A percentile compares a stretch with the other conserved stretches of the same genome.
Conservation (phyloP, 202 grass and related monocot species). For the Carex sylvatica region DNA sequence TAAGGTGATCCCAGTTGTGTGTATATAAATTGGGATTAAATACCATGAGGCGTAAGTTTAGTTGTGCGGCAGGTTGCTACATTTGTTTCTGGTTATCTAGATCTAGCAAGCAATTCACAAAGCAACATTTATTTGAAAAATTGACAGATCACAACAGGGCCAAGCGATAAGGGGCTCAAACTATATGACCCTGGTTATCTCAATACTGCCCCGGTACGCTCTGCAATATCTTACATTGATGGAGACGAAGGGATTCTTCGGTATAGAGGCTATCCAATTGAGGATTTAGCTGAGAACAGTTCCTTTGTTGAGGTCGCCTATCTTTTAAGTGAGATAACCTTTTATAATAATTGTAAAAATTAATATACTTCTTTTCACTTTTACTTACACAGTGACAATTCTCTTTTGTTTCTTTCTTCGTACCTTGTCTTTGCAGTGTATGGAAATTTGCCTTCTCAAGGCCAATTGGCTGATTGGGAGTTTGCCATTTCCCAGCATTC, state of each 20-base stretch:
- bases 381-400: background rate
- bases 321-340: conserved; percentile 63
- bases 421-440: conserved; percentile 46
- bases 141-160: conserved; percentile 62
- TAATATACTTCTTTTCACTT: background rate
- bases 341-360: background rate
- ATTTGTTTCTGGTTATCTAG: background rate
- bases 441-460: conserved; percentile 76
- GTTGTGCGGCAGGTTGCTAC: background rate
- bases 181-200: conserved; percentile 92
- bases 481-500: conserved; percentile 93
- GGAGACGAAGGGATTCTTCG: conserved; percentile 98
- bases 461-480: conserved; percentile 72
- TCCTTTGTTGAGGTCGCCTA: conserved; percentile 75
- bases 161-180: conserved; percentile 81
- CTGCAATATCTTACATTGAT: conserved; percentile 83
- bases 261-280: conserved; percentile 94
- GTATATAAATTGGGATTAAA: background rate
- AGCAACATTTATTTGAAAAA: background rate
- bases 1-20: background rate
- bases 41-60: background rate
- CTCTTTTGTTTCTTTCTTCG: conserved; percentile 5
- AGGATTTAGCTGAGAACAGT: conserved; percentile 83
- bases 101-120: background rate
- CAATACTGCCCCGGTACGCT: conserved; percentile 77